A percentile compares a stretch with the other conserved stretches of the same genome.
These are phyloP conservation scores for Camellia granthamiana DNA, from an alignment of 148 eudicot genomes.

Conservation along the genomic window DNA sequence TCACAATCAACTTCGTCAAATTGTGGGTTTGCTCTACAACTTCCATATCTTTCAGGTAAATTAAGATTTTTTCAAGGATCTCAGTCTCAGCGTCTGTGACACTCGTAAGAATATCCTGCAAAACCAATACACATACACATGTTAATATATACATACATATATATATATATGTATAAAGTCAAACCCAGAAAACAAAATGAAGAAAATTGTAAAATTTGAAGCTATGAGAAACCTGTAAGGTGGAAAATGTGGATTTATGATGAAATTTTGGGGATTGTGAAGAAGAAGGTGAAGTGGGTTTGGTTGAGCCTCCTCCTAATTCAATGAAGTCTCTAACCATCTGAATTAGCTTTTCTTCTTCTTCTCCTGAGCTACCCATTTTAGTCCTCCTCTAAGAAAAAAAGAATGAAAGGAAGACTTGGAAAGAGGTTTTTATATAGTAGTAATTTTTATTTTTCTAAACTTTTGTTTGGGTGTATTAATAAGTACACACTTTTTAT, in stretches of 20 bases:
- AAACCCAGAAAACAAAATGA: no score
- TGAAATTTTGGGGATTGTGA: slow-evolving; percentile 13
- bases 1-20: no score
- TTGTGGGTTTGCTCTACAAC: no score
- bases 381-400: background rate
- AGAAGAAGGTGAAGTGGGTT: background rate
- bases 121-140: no score
- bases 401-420: background rate
- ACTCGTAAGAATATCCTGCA: slow-evolving; percentile 32
- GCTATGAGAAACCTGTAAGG: slow-evolving; percentile 27
- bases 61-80: slow-evolving; percentile 23
- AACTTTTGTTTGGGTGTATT: no score
- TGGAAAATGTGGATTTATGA: slow-evolving; percentile 14
- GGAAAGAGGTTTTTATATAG: no score
- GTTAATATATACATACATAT: no score
- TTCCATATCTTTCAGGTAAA: slow-evolving; percentile 29
- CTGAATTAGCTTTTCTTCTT: slow-evolving; percentile 40
- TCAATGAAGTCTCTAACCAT: slow-evolving; percentile 59
- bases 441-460: no score
- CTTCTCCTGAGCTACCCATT: slow-evolving; percentile 44
- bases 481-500: no score
- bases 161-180: no score
- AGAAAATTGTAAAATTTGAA: background rate
- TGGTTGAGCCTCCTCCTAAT: slow-evolving; percentile 21
- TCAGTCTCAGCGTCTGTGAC: slow-evolving; percentile 29